Conservation (phyloP, 495 filamentous ascomycete genomes). For the Echria macrotheca region DNA sequence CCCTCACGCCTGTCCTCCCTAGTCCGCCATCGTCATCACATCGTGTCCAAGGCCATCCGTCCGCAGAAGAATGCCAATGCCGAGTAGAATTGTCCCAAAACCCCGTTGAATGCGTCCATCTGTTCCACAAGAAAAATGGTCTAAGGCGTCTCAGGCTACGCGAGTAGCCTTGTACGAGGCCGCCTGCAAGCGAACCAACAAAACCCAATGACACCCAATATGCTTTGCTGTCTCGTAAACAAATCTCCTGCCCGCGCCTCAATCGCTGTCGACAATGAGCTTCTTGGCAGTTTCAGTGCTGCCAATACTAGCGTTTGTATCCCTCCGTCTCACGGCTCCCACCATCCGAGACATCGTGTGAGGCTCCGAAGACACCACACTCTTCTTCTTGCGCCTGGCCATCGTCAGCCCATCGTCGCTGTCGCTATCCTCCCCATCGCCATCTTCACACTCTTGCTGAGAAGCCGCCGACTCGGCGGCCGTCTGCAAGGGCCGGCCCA, state of each 20-base stretch:
- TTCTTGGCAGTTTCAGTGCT: slow-evolving; percentile 56
- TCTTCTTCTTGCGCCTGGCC: slow-evolving; percentile 40
- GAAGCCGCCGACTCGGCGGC: neutral
- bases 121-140: neutral
- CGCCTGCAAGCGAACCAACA: neutral
- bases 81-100: neutral
- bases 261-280: slow-evolving; percentile 35
- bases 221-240: too few species aligned
- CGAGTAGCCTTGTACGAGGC: neutral
- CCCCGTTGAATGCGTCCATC: neutral
- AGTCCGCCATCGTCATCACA: too few species aligned
- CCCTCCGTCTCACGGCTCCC: slow-evolving; percentile 35
- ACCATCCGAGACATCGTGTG: slow-evolving; percentile 28
- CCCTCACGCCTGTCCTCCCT: too few species aligned
- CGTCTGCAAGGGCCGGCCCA: neutral
- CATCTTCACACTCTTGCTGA: slow-evolving; percentile 36
- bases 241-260: too few species aligned
- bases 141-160: neutral
- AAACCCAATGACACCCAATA: too few species aligned
- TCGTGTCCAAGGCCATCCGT: too few species aligned
- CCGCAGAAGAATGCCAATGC: neutral
- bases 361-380: slow-evolving; percentile 19
- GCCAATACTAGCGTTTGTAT: slow-evolving; percentile 47
- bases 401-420: slow-evolving; percentile 51
- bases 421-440: slow-evolving; percentile 51